A percentile compares a stretch with the other conserved stretches of the same genome.
These are phyloP conservation scores for Anisogramma anomala DNA, from an alignment of 2,329 filamentous ascomycete species.

Conservation along the genomic window DNA sequence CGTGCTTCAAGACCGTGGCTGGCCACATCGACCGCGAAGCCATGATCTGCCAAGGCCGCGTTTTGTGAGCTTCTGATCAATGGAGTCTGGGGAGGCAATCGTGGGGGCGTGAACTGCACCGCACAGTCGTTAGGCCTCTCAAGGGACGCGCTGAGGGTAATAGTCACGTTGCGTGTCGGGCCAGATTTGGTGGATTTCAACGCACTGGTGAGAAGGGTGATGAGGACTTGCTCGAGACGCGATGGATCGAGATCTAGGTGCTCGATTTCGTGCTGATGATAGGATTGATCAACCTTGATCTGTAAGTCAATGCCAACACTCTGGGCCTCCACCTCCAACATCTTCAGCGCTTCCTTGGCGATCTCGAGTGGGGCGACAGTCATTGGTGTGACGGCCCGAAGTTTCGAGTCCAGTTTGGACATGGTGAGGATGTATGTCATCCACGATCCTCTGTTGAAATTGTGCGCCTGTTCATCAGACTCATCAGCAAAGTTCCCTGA, in stretches of 20 bases:
- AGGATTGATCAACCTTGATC: conserved; percentile 52
- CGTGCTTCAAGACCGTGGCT: conserved; percentile 26
- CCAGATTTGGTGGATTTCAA: conserved; percentile 68
- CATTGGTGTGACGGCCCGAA: conserved; percentile 60
- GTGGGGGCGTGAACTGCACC: conserved; percentile 52
- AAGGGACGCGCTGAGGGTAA: conserved; percentile 34
- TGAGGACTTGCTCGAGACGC: conserved; percentile 64
- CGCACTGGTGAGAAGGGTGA: conserved; percentile 70
- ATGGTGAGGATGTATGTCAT: conserved; percentile 65
- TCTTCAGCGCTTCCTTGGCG: conserved; percentile 57
- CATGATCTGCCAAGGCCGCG: conserved; percentile 38
- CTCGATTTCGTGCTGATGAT: conserved; percentile 43
- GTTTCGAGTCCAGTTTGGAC: conserved; percentile 65
- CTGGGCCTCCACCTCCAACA: conserved; percentile 66
- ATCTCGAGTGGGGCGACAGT: conserved; percentile 57
- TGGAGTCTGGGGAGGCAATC: conserved; percentile 20
- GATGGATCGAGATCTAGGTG: conserved; percentile 63
- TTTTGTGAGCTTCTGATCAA: conserved; percentile 47
- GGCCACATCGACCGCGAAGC: conserved; percentile 40
- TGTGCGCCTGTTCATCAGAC: conserved; percentile 36
- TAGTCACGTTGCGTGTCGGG: conserved; percentile 41
- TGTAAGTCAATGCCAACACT: conserved; percentile 56
- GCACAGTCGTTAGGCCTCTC: conserved; percentile 30
- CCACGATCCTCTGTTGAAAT: conserved; percentile 68
- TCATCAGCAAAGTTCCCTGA: not conserved